A percentile compares a stretch with the other conserved stretches of the same genome.
These are phyloP conservation scores for Wickerhamiella domercqiae DNA, from an alignment of 805 yeast species.

Conservation along the genomic window DNA sequence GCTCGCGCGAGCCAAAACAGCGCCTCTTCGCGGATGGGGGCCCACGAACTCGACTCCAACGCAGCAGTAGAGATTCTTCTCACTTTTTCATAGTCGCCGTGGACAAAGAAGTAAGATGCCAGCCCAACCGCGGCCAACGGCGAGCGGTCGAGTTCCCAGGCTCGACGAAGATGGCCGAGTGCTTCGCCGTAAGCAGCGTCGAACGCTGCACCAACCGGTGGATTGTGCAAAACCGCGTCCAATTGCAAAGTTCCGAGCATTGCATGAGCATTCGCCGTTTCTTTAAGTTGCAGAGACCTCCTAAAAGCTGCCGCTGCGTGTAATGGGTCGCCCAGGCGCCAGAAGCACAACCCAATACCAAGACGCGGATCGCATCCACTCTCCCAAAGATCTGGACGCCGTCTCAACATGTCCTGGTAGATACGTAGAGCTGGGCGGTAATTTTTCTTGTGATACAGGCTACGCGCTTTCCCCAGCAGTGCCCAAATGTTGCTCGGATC, in stretches of 20 bases:
- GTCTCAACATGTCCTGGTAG: conserved; percentile 66
- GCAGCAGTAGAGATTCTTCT: conserved; percentile 41
- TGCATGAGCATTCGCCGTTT: conserved; percentile 40
- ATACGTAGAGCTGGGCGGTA: conserved; percentile 59
- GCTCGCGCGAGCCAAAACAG: conserved; percentile 79
- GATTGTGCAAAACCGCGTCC: conserved; percentile 46
- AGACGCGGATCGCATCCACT: conserved; percentile 66
- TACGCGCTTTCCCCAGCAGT: conserved; percentile 68
- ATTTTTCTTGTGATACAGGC: conserved; percentile 55
- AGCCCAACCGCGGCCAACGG: conserved; percentile 45
- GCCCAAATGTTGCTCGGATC: conserved; percentile 56
- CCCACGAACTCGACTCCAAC: conserved; percentile 26
- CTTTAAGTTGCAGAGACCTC: conserved; percentile 47
- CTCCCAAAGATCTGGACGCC: conserved; percentile 37
- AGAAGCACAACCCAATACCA: conserved; percentile 88
- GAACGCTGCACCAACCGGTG: conserved; percentile 34
- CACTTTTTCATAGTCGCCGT: conserved; percentile 42
- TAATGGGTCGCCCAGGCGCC: conserved; percentile 66
- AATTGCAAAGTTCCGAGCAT: conserved; percentile 54
- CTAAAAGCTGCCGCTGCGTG: conserved; percentile 76
- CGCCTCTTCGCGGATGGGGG: conserved; percentile 42
- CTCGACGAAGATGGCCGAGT: conserved; percentile 30
- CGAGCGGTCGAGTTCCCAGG: conserved; percentile 31
- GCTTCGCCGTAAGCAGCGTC: conserved; percentile 42
- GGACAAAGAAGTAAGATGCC: conserved; percentile 58